A percentile compares a stretch with the other conserved stretches of the same genome.
phyloP scores from a whole-genome alignment of 495 filamentous ascomycete species.

The Pseudoneurospora amorphoporcata region DNA sequence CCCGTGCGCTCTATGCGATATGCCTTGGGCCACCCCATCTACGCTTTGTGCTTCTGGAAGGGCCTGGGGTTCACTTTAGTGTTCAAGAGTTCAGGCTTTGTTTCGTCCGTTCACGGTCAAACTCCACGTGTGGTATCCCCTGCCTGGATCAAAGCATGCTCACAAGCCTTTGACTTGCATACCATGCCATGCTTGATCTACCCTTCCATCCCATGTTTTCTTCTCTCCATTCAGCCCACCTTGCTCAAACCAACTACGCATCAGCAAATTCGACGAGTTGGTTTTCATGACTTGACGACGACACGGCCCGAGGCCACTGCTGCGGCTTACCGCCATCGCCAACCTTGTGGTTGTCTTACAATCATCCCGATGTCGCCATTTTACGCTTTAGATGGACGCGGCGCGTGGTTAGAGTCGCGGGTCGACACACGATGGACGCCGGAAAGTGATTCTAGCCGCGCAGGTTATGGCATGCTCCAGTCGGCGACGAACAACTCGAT shows the following conservation, averaged over 20 bases:
- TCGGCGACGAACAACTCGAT: conserved; percentile 23
- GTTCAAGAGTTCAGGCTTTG: not conserved
- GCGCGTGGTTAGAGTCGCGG: conserved; percentile 32
- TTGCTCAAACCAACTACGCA: conserved; percentile 16
- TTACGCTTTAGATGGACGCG: conserved; percentile 21
- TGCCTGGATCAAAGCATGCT: not conserved
- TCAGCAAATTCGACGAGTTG: conserved; percentile 23
- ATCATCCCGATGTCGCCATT: conserved; percentile 25
- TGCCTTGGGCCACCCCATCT: not conserved
- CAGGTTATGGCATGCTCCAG: conserved; percentile 23
- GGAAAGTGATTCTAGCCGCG: conserved; percentile 8
- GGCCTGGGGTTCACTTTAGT: not conserved
- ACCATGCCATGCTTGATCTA: conserved; percentile 3
- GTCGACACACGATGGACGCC: conserved; percentile 20
- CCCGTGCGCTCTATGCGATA: not conserved
- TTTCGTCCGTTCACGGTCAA: not conserved
- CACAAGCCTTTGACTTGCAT: not conserved
- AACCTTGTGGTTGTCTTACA: conserved; percentile 21
- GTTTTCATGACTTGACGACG: conserved; percentile 40
- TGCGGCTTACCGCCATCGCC: conserved; percentile 37
- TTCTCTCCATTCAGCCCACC: conserved; percentile 20
- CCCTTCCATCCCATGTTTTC: conserved; percentile 17
- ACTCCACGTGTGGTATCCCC: not conserved
- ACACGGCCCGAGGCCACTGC: conserved; percentile 25
- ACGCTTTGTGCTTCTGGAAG: conserved; percentile 14